Evolutionary conservation across 2,329 filamentous ascomycete genomes (phyloP).

Genomic region (Didymella lethalis): DNA sequence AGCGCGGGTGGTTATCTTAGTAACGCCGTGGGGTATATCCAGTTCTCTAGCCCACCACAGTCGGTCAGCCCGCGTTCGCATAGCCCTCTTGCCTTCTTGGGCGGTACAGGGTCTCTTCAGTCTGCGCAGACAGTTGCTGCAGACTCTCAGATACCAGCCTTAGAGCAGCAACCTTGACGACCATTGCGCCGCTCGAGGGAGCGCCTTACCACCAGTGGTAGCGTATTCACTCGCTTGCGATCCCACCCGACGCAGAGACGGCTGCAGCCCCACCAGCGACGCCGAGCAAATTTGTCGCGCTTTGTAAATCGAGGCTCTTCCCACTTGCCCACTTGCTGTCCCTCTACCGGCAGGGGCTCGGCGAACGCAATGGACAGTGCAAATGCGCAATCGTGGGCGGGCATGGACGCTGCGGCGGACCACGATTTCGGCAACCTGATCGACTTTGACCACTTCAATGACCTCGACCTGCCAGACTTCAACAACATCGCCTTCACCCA

Average conservation of each 20-base stretch:
- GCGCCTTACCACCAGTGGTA: slow-evolving; percentile 1
- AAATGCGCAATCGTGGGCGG: slow-evolving; percentile 50
- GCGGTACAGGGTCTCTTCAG: slow-evolving; percentile 10
- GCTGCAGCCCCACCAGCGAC: slow-evolving; percentile 19
- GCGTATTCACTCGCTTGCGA: slow-evolving; percentile 17
- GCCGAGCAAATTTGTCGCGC: slow-evolving; percentile 22
- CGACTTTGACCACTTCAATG: slow-evolving; percentile 48
- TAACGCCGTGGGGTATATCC: slow-evolving; percentile 26
- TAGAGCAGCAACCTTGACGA: background rate
- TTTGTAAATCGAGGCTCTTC: slow-evolving; percentile 20
- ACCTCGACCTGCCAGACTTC: slow-evolving; percentile 40
- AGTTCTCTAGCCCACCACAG: slow-evolving; percentile 13
- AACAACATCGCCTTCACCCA: slow-evolving; percentile 39
- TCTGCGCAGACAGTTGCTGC: slow-evolving; percentile 9
- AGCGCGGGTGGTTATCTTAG: slow-evolving; percentile 22
- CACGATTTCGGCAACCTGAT: slow-evolving; percentile 55
- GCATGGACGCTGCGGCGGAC: slow-evolving; percentile 53
- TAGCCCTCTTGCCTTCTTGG: slow-evolving; percentile 19
- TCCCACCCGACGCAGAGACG: slow-evolving; percentile 12
- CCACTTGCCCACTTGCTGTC: slow-evolving; percentile 22
- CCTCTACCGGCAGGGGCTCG: slow-evolving; percentile 26
- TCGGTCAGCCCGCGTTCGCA: slow-evolving; percentile 20
- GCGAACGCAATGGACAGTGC: slow-evolving; percentile 45
- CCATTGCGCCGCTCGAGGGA: slow-evolving; percentile 10
- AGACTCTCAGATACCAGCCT: background rate